Evolutionary conservation across 140 eudicot species (phyloP).

Genomic region (Anethum foeniculum): DNA sequence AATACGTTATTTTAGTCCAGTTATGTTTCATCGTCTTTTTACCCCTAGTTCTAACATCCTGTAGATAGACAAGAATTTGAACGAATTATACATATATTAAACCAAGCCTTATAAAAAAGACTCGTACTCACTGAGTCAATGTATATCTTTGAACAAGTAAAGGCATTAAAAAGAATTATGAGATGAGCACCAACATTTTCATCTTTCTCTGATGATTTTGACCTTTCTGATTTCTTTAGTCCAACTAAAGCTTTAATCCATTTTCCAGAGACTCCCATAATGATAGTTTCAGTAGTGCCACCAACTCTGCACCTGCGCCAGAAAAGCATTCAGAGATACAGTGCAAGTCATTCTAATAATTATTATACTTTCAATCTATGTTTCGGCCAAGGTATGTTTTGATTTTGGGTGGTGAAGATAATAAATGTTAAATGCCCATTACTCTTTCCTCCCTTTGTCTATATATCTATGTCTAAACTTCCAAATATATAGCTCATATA

Average conservation of each 20-base stretch:
- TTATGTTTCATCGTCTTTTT: background rate
- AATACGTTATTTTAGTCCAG: background rate
- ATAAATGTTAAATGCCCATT: background rate
- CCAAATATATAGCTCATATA: background rate
- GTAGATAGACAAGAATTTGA: background rate
- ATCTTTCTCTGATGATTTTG: slow-evolving; percentile 48
- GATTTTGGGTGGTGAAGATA: background rate
- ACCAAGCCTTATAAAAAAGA: background rate
- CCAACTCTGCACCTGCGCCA: slow-evolving; percentile 34
- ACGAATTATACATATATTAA: background rate
- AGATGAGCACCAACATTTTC: slow-evolving; percentile 47
- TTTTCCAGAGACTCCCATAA: slow-evolving; percentile 81
- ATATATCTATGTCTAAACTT: background rate
- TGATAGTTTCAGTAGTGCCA: slow-evolving; percentile 17
- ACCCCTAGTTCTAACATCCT: background rate
- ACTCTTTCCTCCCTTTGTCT: background rate
- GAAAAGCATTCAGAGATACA: background rate
- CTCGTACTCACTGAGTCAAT: background rate
- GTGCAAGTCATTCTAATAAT: background rate
- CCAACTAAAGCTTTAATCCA: slow-evolving; percentile 85
- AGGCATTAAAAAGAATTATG: background rate
- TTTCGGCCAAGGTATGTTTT: background rate
- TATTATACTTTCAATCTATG: background rate
- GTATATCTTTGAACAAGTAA: background rate
- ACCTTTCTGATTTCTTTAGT: slow-evolving; percentile 67